Evolutionary conservation across 1,139 yeast species (phyloP).

Genomic region (Magnusiomyces fungicola): DNA sequence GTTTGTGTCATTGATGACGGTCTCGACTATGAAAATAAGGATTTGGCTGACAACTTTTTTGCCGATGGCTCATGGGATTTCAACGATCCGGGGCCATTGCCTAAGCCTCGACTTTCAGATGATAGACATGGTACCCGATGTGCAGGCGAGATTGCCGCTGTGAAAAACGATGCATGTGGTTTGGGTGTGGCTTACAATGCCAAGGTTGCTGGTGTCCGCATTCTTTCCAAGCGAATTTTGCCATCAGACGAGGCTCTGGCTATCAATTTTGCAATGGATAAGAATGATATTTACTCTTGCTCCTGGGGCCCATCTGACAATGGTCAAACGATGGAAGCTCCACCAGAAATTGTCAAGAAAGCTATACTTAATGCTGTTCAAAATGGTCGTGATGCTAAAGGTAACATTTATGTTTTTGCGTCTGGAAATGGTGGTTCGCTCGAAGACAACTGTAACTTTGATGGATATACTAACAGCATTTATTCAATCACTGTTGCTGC

Average conservation of each 20-base stretch:
- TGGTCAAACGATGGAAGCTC: conserved; percentile 80
- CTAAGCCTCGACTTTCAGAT: conserved; percentile 72
- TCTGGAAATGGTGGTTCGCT: conserved; percentile 85
- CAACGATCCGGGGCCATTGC: conserved; percentile 66
- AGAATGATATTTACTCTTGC: conserved; percentile 88
- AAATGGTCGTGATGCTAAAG: conserved; percentile 75
- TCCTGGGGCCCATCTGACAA: conserved; percentile 99
- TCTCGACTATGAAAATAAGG: conserved; percentile 69
- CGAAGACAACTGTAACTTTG: conserved; percentile 92
- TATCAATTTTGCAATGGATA: conserved; percentile 65
- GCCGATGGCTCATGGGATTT: conserved; percentile 85
- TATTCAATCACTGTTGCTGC: conserved; percentile 96
- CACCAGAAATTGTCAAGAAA: conserved; percentile 66
- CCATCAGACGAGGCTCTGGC: conserved; percentile 90
- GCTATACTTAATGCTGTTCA: conserved; percentile 81
- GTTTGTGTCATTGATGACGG: conserved; percentile 96
- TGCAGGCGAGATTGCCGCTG: conserved; percentile 95
- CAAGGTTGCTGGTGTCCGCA: conserved; percentile 83
- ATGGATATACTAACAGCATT: conserved; percentile 94
- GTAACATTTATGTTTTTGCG: conserved; percentile 90
- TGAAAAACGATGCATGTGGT: conserved; percentile 77
- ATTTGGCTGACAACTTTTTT: conserved; percentile 60
- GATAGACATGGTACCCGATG: conserved; percentile 97
- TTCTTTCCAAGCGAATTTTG: conserved; percentile 71
- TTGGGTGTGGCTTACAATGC: conserved; percentile 89